Base-by-base conservation (phyloP, 2,329 filamentous ascomycete genomes). In the Fusarium napiforme region DNA sequence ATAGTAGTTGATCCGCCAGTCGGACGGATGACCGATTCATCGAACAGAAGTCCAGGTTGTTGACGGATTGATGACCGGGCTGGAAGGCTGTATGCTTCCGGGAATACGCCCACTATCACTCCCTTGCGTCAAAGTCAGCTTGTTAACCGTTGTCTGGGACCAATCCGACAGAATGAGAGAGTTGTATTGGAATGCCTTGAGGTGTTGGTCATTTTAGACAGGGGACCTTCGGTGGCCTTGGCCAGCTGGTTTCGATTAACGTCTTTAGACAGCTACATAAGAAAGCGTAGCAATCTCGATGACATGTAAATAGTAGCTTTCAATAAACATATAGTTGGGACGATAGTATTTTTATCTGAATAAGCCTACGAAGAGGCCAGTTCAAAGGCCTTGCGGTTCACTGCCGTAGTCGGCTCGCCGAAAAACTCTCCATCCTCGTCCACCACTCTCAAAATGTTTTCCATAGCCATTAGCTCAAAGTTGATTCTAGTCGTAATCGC, bases 401-500 rank as follows among this genome's bases (percentile, higher is more conserved):
- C 72, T 4, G 70, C 55, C 10, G 70, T 70, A 6, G 59, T 60
- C 4, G 74, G 74, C 46, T 75, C 64, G 1, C 58, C 64, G 14
- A 52, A 58, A 30, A 72, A 66, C 15, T 68, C 68, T 0, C 75
- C 78, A 16, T 74, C 42, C 4, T 71, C 69, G 3, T 73, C 77
- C 1, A 81, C 75, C 0, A 81, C 75, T 23, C 45, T 53, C 1
- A 75, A 36, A 9, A 73, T 77, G 4, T 77, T 71, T 28, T 77
- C 57, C 65, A 75, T 74, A 0, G 66, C 60, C 32, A 46, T 72
- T 28, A 81, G 69, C 72, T 84, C 82, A 57, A 84, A 84, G 9
- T 83, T 84, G 28, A 83, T 79, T n/a, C 82, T 75, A 19, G 80
- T 83, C 3, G 82, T 80, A 9, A 83, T 69, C 4, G 81, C 82